phyloP scores from a whole-genome alignment of 129 eudicot species.

The Tagetes erecta region DNA sequence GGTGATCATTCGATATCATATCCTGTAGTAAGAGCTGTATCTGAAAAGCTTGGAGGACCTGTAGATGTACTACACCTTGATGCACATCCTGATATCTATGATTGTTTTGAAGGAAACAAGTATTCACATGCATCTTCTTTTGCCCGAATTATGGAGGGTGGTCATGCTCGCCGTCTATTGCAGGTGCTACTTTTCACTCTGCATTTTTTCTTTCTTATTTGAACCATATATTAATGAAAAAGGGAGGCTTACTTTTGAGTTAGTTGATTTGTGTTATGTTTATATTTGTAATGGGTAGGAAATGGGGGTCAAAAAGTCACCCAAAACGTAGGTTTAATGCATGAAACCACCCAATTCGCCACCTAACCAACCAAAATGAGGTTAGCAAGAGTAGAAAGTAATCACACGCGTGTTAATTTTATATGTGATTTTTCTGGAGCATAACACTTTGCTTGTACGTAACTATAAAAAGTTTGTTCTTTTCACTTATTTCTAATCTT shows the following conservation, averaged over 20 bases:
- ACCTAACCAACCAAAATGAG: constrained; percentile 10
- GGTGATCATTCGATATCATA: constrained; percentile 97
- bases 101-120: constrained; percentile 86
- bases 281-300: background rate
- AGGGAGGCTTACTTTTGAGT: constrained; percentile 8
- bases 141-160: constrained; percentile 99
- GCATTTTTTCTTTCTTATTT: background rate
- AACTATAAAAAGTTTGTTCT: constrained; percentile 3
- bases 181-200: constrained; percentile 47
- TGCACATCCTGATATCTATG: constrained; percentile 97
- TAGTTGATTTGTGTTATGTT: background rate
- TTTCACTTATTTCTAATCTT: constrained; percentile 5
- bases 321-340: background rate
- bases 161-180: constrained; percentile 86
- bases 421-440: constrained; percentile 2
- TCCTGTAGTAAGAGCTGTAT: constrained; percentile 92
- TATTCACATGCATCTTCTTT: constrained; percentile 98
- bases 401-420: background rate
- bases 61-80: constrained; percentile 91
- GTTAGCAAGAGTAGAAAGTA: constrained; percentile 21
- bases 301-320: background rate
- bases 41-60: constrained; percentile 98
- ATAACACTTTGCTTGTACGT: constrained; percentile 5
- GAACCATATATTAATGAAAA: constrained; percentile 6
- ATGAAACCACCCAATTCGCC: background rate